A percentile compares a stretch with the other conserved stretches of the same genome.
Conservation (phyloP, 176 grass and related monocot species). For the Chrysopogon serrulatus region DNA sequence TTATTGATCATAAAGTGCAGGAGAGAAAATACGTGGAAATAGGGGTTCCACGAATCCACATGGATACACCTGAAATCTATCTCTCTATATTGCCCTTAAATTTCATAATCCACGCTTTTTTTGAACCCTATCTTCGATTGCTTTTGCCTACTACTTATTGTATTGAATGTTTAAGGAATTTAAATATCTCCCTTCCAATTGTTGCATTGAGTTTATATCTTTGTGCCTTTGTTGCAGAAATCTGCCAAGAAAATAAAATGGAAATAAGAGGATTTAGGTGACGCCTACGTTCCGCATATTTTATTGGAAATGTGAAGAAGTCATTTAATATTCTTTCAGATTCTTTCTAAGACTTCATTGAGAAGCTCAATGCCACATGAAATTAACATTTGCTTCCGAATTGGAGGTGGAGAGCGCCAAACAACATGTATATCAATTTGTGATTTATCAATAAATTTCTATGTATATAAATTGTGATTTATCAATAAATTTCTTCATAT, state of each 20-base stretch:
- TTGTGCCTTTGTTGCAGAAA: conserved; percentile 44
- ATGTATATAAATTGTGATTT: conserved; percentile 84
- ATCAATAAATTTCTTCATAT: no score
- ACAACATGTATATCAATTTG: conserved; percentile 69
- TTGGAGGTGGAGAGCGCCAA: conserved; percentile 82
- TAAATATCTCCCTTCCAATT: background rate
- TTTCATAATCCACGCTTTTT: background rate
- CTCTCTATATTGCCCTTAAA: no score
- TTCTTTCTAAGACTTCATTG: background rate
- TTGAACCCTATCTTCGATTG: background rate
- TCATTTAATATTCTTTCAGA: conserved; percentile 14
- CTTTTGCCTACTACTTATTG: background rate
- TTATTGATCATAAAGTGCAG: conserved; percentile 44
- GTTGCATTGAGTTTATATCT: conserved; percentile 12
- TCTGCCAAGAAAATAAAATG: conserved; percentile 86
- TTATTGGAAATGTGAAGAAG: background rate
- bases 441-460: conserved; percentile 97
- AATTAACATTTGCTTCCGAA: conserved; percentile 15
- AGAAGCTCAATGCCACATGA: conserved; percentile 2
- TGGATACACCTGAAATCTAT: conserved; percentile 40
- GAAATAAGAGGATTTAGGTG: conserved; percentile 96
- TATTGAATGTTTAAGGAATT: background rate
- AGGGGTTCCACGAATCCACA: conserved; percentile 81
- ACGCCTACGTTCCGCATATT: background rate
- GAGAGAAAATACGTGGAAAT: conserved; percentile 75